phyloP scores from a whole-genome alignment of 306 rosid species.

The Macrotyloma uniflorum region DNA sequence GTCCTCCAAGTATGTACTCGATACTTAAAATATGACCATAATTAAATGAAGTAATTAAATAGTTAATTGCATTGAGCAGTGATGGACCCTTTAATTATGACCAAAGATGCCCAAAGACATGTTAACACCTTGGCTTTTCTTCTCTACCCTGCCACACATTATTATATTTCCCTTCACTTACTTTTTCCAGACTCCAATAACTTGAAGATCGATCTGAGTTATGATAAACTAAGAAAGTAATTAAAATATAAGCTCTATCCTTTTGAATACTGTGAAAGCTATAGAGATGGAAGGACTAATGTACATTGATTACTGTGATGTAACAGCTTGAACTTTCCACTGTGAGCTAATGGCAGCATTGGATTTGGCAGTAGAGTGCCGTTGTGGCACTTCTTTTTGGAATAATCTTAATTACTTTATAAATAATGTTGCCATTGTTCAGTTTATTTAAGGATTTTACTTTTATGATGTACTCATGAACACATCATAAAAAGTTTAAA shows the following conservation, averaged over 20 bases:
- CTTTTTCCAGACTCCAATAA: not conserved
- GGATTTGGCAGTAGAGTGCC: slow-evolving; percentile 41
- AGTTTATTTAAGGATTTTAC: no score
- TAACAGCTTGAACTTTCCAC: slow-evolving; percentile 44
- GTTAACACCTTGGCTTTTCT: slow-evolving; percentile 19
- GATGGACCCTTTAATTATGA: slow-evolving; percentile 27
- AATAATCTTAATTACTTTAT: not conserved
- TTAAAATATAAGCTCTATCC: not conserved
- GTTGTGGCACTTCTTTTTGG: slow-evolving; percentile 24
- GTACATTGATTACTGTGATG: slow-evolving; percentile 22
- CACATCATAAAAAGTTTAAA: not conserved
- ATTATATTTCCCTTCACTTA: slow-evolving; percentile 14
- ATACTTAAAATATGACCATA: no score
- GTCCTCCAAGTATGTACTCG: not conserved
- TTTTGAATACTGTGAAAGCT: slow-evolving; percentile 25
- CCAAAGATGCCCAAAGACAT: slow-evolving; percentile 28
- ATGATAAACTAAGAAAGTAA: not conserved
- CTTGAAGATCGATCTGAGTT: not conserved
- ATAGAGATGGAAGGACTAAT: slow-evolving; percentile 16
- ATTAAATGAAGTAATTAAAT: no score
- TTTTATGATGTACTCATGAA: not conserved
- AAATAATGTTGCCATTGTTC: no score
- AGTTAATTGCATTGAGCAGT: slow-evolving; percentile 20
- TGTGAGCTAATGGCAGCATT: slow-evolving; percentile 34
- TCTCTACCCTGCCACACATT: slow-evolving; percentile 25